These are phyloP conservation scores for Leccinum truebloodii DNA, from an alignment of 768 basidiomycete species.

Conservation along the genomic window DNA sequence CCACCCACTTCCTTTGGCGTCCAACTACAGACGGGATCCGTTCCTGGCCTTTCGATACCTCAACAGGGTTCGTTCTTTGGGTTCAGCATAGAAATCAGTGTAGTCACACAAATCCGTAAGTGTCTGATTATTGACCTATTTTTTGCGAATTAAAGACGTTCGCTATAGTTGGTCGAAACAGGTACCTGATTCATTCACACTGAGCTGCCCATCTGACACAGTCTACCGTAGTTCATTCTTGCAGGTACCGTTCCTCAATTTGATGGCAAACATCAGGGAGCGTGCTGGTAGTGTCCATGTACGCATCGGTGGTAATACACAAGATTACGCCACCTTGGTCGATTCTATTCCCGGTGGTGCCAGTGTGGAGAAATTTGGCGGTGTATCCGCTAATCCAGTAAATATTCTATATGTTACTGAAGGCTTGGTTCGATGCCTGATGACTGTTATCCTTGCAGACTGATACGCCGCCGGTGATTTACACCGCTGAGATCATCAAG, in stretches of 20 bases:
- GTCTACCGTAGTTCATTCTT: slow-evolving; percentile 42
- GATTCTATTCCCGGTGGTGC: slow-evolving; percentile 46
- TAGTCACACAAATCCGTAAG: slow-evolving; percentile 47
- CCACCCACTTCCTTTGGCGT: slow-evolving; percentile 45
- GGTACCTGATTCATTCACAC: slow-evolving; percentile 5
- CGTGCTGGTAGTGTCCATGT: slow-evolving; percentile 62
- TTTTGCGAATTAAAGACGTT: background rate
- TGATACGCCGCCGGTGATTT: slow-evolving; percentile 45
- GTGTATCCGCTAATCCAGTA: slow-evolving; percentile 42
- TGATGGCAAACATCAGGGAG: slow-evolving; percentile 69
- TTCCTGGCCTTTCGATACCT: slow-evolving; percentile 40
- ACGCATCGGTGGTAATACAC: slow-evolving; percentile 82
- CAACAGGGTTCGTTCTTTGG: slow-evolving; percentile 64
- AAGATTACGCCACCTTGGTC: slow-evolving; percentile 61
- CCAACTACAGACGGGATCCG: slow-evolving; percentile 35
- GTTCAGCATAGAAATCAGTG: slow-evolving; percentile 77
- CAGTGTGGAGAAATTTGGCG: slow-evolving; percentile 51
- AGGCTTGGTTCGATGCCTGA: background rate
- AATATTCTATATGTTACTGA: background rate
- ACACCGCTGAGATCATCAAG: slow-evolving; percentile 66
- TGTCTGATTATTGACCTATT: background rate
- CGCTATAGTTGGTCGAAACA: slow-evolving; percentile 20
- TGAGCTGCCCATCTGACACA: background rate
- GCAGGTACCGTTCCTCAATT: slow-evolving; percentile 72
- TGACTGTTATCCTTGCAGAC: background rate